Base-by-base conservation (phyloP, 2,329 filamentous ascomycete species). In the Elsinoe perseae region DNA sequence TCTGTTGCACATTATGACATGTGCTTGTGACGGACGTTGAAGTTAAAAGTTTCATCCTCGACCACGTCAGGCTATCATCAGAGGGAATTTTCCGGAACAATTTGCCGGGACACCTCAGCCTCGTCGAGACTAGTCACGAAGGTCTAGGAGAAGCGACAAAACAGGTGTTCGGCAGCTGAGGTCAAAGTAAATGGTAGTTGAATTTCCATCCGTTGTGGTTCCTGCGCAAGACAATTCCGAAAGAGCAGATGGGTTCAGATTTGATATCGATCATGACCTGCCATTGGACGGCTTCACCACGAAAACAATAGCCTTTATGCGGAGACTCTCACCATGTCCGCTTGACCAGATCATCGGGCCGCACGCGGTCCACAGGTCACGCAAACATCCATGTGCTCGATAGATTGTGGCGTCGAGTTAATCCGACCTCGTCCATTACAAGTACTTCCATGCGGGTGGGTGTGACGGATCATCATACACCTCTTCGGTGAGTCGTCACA, bases 331-430 rank as follows among this genome's bases (percentile, higher is more conserved):
- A 25, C 48, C 16, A 34, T 52, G 20, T 52, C 48, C 48, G 48
- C 48, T 14, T 27, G 48, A 52, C 48, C 48, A 52, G 16, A 52
- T 9, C 8, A 32, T 36, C 30, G 48, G 48, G 48, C 30, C 48
- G 18, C 48, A 36, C 48, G 48, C 25, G 48, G 48, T 52, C 27
- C 18, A 52, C 16, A 25, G 48, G 48, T 52, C 16, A 52, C 48
- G 48, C 48, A 52, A 52, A 52, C 48, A 52, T 52, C 48, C 48
- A 38, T 38, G 28, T 52, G 28, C 48, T 21, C 48, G n/a, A 36
- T 52, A 34, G 48, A 50, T 30, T 50, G 44, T 50, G 44, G 44
- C 44, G 48, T 48, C 48, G 48, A 36, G 48, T 52, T 30, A 52
- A 52, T 38, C 5, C 18, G 20, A 36, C 18, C 25, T 32, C 44